phyloP scores from a whole-genome alignment of 2,329 filamentous ascomycete genomes.

The Didymella pomorum region DNA sequence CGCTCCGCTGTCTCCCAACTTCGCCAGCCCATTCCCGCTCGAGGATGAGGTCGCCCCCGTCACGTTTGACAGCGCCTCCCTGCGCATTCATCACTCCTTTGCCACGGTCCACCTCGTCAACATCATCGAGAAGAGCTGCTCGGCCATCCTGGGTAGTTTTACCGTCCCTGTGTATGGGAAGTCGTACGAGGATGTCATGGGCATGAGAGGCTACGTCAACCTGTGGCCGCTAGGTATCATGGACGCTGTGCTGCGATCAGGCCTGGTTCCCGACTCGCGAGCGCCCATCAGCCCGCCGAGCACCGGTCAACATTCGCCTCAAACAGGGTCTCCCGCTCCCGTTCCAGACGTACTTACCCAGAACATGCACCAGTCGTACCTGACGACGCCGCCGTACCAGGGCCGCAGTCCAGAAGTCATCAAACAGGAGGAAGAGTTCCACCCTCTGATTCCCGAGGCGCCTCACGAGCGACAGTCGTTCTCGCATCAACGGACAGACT shows the following conservation, averaged over 20 bases:
- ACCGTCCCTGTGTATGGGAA: constrained; percentile 38
- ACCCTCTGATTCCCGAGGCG: not conserved
- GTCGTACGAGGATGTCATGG: constrained; percentile 32
- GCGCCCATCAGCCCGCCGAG: constrained; percentile 12
- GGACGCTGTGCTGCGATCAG: constrained; percentile 36
- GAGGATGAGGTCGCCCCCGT: constrained; percentile 7
- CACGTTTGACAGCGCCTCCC: constrained; percentile 24
- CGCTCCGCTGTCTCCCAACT: constrained; percentile 6
- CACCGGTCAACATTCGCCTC: constrained; percentile 6
- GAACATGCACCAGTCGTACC: constrained; percentile 7
- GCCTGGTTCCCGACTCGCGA: constrained; percentile 35
- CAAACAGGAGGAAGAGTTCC: constrained; percentile 1
- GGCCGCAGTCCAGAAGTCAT: not conserved
- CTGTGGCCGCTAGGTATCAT: constrained; percentile 41
- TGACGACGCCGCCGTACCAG: not conserved
- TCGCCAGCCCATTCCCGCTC: constrained; percentile 15
- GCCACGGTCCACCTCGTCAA: constrained; percentile 32
- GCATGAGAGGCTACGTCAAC: constrained; percentile 39
- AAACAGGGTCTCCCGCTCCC: not conserved
- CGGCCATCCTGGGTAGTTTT: constrained; percentile 36
- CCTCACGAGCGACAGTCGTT: constrained; percentile 1
- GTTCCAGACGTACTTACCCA: constrained; percentile 11
- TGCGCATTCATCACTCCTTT: constrained; percentile 30
- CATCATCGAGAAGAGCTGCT: constrained; percentile 36
- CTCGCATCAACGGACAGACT: not conserved